These are phyloP conservation scores for Craterostigma plantagineum DNA, from an alignment of 257 asterid genomes.

Conservation along the genomic window DNA sequence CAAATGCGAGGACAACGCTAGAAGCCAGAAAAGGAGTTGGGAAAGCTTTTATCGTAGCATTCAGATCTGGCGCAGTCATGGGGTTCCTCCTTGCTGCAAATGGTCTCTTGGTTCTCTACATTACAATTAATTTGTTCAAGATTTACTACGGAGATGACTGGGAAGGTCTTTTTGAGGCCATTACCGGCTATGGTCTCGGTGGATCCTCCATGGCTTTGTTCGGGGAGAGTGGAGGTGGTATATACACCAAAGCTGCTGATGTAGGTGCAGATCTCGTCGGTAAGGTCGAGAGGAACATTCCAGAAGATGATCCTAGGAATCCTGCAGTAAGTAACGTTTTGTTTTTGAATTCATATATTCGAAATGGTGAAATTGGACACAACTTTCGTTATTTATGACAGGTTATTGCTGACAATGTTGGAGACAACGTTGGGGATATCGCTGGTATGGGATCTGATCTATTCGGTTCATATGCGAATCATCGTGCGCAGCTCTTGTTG, in stretches of 20 bases:
- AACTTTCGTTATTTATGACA: conserved; percentile 8
- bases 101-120: conserved; percentile 69
- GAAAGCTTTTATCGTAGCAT: conserved; percentile 44
- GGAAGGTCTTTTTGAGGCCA: conserved; percentile 88
- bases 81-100: conserved; percentile 89
- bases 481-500: conserved; percentile 30
- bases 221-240: conserved; percentile 92
- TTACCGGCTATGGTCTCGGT: conserved; percentile 85
- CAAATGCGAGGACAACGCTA: conserved; percentile 81
- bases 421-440: conserved; percentile 69
- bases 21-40: conserved; percentile 90
- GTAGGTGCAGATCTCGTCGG: conserved; percentile 51
- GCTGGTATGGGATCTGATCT: conserved; percentile 50
- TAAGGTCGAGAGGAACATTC: conserved; percentile 38
- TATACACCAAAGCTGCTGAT: conserved; percentile 59
- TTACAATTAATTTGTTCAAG: conserved; percentile 65
- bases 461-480: conserved; percentile 32
- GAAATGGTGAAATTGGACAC: conserved; percentile 1
- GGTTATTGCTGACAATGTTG: conserved; percentile 65
- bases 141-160: conserved; percentile 75
- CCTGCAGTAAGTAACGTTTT: conserved; percentile 28
- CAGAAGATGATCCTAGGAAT: conserved; percentile 45
- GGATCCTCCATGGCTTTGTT: conserved; percentile 92
- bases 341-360: conserved; percentile 1
- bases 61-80: conserved; percentile 83